Evolutionary conservation across 805 yeast genomes (phyloP).

Genomic region (Cyberlindnera euphorbiiphila): DNA sequence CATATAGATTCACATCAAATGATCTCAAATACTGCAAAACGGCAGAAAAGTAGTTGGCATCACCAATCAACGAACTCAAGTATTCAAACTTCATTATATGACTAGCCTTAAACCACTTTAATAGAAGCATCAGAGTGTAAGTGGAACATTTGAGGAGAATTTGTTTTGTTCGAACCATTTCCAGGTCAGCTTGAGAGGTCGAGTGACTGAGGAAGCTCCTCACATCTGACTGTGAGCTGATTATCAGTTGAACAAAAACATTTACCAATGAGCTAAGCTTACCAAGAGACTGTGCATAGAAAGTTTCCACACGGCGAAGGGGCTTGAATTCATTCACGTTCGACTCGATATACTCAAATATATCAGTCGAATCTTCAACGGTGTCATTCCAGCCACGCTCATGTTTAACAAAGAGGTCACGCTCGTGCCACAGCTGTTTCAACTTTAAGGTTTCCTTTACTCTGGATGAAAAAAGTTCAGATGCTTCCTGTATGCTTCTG

Average conservation of each 20-base stretch:
- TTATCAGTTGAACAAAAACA: constrained; percentile 62
- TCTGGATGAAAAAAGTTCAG: constrained; percentile 57
- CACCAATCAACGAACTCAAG: constrained; percentile 66
- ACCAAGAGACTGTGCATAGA: constrained; percentile 51
- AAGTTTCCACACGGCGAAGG: constrained; percentile 53
- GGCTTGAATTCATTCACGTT: constrained; percentile 26
- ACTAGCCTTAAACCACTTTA: constrained; percentile 74
- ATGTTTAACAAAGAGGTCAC: constrained; percentile 65
- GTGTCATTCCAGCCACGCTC: constrained; percentile 58
- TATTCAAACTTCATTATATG: constrained; percentile 81
- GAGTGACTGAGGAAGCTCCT: constrained; percentile 24
- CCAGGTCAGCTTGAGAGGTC: constrained; percentile 1
- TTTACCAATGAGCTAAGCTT: constrained; percentile 59
- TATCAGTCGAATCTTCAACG: constrained; percentile 17
- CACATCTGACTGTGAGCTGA: constrained; percentile 23
- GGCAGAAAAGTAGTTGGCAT: constrained; percentile 49
- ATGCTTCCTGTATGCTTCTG: constrained; percentile 74
- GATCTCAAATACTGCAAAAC: constrained; percentile 19
- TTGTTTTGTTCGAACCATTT: constrained; percentile 52
- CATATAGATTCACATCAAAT: constrained; percentile 25
- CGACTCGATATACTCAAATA: constrained; percentile 31
- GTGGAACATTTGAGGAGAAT: constrained; percentile 55
- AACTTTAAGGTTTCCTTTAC: constrained; percentile 64
- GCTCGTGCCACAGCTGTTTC: constrained; percentile 66
- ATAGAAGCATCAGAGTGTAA: constrained; percentile 46